Conservation (phyloP, 352 stramenopile species). For the Pythium aphanidermatum region DNA sequence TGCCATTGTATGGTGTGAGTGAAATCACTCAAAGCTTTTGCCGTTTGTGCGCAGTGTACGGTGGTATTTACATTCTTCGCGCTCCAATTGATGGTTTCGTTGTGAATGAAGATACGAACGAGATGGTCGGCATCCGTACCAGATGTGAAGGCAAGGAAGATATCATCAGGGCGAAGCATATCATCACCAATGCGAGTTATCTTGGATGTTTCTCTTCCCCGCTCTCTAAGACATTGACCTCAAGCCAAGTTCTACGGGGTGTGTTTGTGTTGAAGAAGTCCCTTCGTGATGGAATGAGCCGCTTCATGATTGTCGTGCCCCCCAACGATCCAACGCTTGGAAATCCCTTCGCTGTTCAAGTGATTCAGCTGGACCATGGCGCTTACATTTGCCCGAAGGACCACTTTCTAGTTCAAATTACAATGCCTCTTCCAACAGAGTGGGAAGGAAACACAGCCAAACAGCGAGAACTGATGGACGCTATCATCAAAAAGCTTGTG, state of each 20-base stretch:
- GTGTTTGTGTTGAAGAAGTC: slow-evolving; percentile 47
- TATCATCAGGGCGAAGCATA: slow-evolving; percentile 36
- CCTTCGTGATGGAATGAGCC: slow-evolving; percentile 33
- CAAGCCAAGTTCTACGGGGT: slow-evolving; percentile 43
- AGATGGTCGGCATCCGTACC: slow-evolving; percentile 34
- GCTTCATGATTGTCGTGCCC: slow-evolving; percentile 62
- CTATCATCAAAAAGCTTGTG: slow-evolving; percentile 29
- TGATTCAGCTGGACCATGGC: slow-evolving; percentile 65
- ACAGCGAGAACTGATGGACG: slow-evolving; percentile 31
- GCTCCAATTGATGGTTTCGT: slow-evolving; percentile 56
- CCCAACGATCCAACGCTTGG: slow-evolving; percentile 40
- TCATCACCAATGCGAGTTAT: slow-evolving; percentile 61
- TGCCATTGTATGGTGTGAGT: slow-evolving; percentile 77
- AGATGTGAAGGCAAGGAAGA: slow-evolving; percentile 23
- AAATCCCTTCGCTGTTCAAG: slow-evolving; percentile 62
- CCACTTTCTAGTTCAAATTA: slow-evolving; percentile 59
- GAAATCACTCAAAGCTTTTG: slow-evolving; percentile 88
- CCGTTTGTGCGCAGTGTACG: slow-evolving; percentile 80
- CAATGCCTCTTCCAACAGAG: slow-evolving; percentile 38
- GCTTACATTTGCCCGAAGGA: slow-evolving; percentile 56
- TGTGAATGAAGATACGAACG: slow-evolving; percentile 26
- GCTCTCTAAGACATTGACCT: slow-evolving; percentile 5
- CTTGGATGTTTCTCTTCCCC: slow-evolving; percentile 3
- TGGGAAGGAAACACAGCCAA: slow-evolving; percentile 31
- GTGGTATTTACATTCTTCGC: slow-evolving; percentile 79